phyloP scores from a whole-genome alignment of 164 flowering plant genomes.

The Hamamelis virginiana region DNA sequence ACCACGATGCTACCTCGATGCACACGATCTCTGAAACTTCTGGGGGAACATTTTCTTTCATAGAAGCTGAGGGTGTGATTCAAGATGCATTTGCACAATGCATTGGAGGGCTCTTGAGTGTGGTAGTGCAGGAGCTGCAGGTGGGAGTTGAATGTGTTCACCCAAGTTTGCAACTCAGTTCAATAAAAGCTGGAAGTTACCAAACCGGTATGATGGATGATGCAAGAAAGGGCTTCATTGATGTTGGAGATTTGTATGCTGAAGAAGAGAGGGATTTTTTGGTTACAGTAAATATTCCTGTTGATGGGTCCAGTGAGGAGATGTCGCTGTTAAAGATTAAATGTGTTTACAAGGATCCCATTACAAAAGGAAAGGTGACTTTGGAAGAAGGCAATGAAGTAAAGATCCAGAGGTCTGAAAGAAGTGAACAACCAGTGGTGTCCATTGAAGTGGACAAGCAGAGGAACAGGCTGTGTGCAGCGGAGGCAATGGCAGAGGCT shows the following conservation, averaged over 20 bases:
- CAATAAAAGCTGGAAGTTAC: slow-evolving; percentile 84
- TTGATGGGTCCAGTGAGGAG: slow-evolving; percentile 27
- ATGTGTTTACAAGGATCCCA: slow-evolving; percentile 65
- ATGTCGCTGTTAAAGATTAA: slow-evolving; percentile 55
- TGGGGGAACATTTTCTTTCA: slow-evolving; percentile 97
- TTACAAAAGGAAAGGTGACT: slow-evolving; percentile 40
- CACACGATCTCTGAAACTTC: slow-evolving; percentile 84
- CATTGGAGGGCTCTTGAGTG: slow-evolving; percentile 92
- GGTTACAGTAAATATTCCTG: slow-evolving; percentile 59
- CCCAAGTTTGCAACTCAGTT: slow-evolving; percentile 41
- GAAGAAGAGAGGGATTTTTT: slow-evolving; percentile 92
- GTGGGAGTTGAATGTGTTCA: slow-evolving; percentile 55
- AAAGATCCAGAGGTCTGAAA: slow-evolving; percentile 55
- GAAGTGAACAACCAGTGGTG: slow-evolving; percentile 27
- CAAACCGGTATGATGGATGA: slow-evolving; percentile 31
- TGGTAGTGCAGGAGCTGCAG: slow-evolving; percentile 70
- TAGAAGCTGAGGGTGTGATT: slow-evolving; percentile 79
- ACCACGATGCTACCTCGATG: slow-evolving; percentile 89
- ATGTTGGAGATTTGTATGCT: slow-evolving; percentile 86
- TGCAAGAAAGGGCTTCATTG: slow-evolving; percentile 45
- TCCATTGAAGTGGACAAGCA: slow-evolving; percentile 90
- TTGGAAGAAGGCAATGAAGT: slow-evolving; percentile 41
- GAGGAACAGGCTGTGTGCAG: slow-evolving; percentile 68
- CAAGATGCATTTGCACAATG: slow-evolving; percentile 99
- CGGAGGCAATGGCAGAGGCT: slow-evolving; percentile 82